These are phyloP conservation scores for Cairneyella variabilis DNA, from an alignment of 495 filamentous ascomycete species.

Conservation along the genomic window DNA sequence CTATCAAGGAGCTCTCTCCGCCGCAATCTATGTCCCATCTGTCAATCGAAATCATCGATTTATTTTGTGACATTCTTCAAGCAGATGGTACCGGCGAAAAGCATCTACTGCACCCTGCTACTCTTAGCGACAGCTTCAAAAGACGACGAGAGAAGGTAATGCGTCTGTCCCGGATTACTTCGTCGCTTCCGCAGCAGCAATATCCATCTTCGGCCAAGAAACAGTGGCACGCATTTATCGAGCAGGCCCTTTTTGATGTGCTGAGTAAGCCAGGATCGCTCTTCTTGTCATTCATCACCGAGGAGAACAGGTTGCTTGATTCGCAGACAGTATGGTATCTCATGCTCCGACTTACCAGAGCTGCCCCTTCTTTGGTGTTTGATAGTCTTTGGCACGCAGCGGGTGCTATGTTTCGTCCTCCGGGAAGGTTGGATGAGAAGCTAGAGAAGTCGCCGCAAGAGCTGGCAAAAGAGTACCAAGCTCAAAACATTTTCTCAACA, in stretches of 20 bases:
- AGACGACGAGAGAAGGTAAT: not conserved
- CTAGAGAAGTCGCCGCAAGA: conserved; percentile 22
- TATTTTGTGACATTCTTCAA: conserved; percentile 49
- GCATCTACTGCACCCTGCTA: conserved; percentile 40
- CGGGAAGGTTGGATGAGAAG: conserved; percentile 54
- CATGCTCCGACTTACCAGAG: conserved; percentile 48
- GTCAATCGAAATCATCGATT: conserved; percentile 43
- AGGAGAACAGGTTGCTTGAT: conserved; percentile 38
- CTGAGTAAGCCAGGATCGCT: conserved; percentile 63
- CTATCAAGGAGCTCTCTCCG: not conserved
- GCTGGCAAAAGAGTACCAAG: conserved; percentile 29
- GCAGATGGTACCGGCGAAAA: conserved; percentile 45
- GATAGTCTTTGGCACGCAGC: conserved; percentile 74
- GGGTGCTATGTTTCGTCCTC: conserved; percentile 64
- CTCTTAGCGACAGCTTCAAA: conserved; percentile 29
- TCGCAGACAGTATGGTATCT: conserved; percentile 49
- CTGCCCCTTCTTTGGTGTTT: conserved; percentile 54
- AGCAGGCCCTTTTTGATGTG: conserved; percentile 72
- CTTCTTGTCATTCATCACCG: conserved; percentile 59
- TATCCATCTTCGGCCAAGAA: conserved; percentile 26
- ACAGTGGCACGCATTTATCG: conserved; percentile 56
- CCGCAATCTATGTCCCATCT: conserved; percentile 27
- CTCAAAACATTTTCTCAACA: conserved; percentile 35
- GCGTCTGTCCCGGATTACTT: not conserved
- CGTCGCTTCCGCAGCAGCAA: not conserved